Evolutionary conservation across 2,329 filamentous ascomycete genomes (phyloP), one percentile per base, ranked within the genome.

Genomic region (Aspergillus niger): DNA sequence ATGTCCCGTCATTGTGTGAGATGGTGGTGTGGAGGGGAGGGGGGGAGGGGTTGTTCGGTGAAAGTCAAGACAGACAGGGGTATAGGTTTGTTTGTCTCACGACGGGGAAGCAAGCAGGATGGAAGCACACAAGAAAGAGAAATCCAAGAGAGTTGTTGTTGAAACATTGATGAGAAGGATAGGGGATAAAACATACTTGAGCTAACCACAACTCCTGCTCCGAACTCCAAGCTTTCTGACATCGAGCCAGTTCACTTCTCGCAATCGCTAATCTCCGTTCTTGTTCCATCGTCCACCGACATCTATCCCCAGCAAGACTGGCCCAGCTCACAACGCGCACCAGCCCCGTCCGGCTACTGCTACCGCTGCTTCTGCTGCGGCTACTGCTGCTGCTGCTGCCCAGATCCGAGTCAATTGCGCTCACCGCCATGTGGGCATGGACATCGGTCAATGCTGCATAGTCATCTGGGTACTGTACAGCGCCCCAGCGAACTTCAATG

Each of bases 221-320:
- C 8, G 73, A 74, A 55, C 71, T 74, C 72, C 72, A 76, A 1
- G 73, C 71, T 60, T 71, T 75, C 57, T 76, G 74, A 63, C 74
- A 76, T 26, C 69, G 62, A 39, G 64, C 70, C 50, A 76, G 50
- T 43, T 76, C 67, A 15, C 63, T 65, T 58, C 68, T 60, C 0
- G 73, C 73, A 54, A 67, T 63, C 5, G 63, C 52, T 17, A 75
- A 65, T 32, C 72, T 66, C 15, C 62, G 62, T 44, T 75, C 73
- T 41, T 72, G 72, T 24, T 73, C 67, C 7, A 30, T 61, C 5
- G 70, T 71, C 71, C 72, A 74, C 17, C 72, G 67, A 51, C 61
- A 63, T 44, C 56, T 58, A 48, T 67, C 69, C 8, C 67, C 66
- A n/a, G 72, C 64, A 51, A 74, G 68, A 58, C 65, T 73, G 11